Evolutionary conservation across 371 early-diverging fungal genomes (phyloP).

Genomic region (Actinomucor elegans): DNA sequence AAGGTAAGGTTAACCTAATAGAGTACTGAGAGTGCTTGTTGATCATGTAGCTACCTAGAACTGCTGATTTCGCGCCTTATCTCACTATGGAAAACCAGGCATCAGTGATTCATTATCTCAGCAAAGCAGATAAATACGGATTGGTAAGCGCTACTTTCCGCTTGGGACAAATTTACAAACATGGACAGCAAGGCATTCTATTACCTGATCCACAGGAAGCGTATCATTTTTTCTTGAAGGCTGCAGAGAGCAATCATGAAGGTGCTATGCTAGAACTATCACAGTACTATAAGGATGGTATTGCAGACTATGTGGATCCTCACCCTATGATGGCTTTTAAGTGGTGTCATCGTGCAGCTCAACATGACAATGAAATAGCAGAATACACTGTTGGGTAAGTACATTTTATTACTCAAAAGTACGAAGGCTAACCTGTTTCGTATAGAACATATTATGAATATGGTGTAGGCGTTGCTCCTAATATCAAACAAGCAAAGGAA

Average conservation of each 20-base stretch:
- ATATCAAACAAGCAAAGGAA: slow-evolving; percentile 19
- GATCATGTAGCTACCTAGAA: background rate
- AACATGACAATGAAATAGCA: slow-evolving; percentile 30
- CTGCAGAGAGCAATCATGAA: slow-evolving; percentile 34
- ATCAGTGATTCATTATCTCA: slow-evolving; percentile 31
- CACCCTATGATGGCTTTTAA: slow-evolving; percentile 31
- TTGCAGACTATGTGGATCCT: slow-evolving; percentile 22
- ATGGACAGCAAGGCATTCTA: slow-evolving; percentile 14
- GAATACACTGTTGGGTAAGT: slow-evolving; percentile 45
- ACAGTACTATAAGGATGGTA: slow-evolving; percentile 30
- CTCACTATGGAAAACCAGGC: no score
- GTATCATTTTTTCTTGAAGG: slow-evolving; percentile 33
- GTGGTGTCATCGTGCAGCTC: slow-evolving; percentile 44
- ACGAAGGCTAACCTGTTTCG: background rate
- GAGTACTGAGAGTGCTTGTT: background rate
- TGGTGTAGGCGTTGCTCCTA: slow-evolving; percentile 25
- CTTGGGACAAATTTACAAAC: slow-evolving; percentile 27
- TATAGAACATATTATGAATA: slow-evolving; percentile 26
- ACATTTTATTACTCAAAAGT: background rate
- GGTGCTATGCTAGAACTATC: slow-evolving; percentile 39
- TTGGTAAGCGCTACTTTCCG: slow-evolving; percentile 25
- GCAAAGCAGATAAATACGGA: slow-evolving; percentile 29
- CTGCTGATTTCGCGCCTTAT: background rate
- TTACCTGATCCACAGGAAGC: slow-evolving; percentile 19
- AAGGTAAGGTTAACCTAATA: slow-evolving; percentile 9